Evolutionary conservation across 1,139 yeast genomes (phyloP), one percentile per base, ranked within the genome.

Genomic region (Saccharomycopsis phalli): DNA sequence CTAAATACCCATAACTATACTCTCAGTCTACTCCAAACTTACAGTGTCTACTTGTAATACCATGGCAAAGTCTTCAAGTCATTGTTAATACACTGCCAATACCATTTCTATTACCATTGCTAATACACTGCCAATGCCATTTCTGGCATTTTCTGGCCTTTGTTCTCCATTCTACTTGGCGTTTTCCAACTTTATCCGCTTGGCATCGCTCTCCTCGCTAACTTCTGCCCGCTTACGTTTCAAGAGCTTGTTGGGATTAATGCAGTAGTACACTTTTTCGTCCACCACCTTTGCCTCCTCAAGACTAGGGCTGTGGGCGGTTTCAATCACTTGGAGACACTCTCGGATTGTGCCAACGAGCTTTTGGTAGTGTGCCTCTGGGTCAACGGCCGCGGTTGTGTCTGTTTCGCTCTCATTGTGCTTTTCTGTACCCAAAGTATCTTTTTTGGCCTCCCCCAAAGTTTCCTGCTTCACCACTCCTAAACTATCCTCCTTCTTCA

Each of bases 201-300:
- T 41, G n/a, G 20, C 11, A 10, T 37, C 41, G 25, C 33, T 27
- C 2, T 26, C 26, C 14, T 34, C 40, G 10, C 31, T 36, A 10
- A 37, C 37, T 16, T 36, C 31, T 21, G 45, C 47, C 47, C 59
- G 47, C 34, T 62, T 62, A 52, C 70, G 66, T 49, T 69, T 69
- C 26, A 76, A 55, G 21, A 73, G 53, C 46, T 69, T 61, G 36
- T 59, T 59, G 7, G 91, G 91, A 49, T 76, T 75, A 36, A 76
- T 59, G 33, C 80, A 71, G 50, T 70, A 76, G 49, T 74, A 77
- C 25, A 80, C 69, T 54, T 76, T 79, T 35, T 71, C 73, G 45
- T 78, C 84, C 19, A 79, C 75, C 16, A 58, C 58, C 32, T 69
- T 74, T 14, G 83, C 80, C 42, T 74, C 80, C 43, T 80, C 83